These are phyloP conservation scores for Globisporangium spiculum DNA, from an alignment of 352 stramenopile genomes.

Conservation along the genomic window DNA sequence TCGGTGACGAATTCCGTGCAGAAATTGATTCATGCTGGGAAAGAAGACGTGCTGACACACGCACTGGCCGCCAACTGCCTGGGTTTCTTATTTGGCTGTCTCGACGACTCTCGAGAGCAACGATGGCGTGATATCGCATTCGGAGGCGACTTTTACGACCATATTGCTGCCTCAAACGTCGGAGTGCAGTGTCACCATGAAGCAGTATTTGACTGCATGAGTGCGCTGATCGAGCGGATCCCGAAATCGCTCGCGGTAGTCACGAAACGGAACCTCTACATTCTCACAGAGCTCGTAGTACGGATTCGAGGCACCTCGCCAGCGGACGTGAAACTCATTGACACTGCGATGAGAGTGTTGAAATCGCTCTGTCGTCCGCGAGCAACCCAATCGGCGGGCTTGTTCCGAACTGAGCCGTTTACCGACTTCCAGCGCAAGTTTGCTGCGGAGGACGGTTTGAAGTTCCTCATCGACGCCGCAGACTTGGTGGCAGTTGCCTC, in stretches of 20 bases:
- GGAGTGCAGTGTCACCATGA: conserved; percentile 3
- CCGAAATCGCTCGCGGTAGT: conserved; percentile 1
- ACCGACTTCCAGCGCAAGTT: conserved; percentile 15
- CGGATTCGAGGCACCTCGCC: not conserved
- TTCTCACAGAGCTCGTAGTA: conserved; percentile 9
- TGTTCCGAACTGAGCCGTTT: not conserved
- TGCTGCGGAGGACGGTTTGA: conserved; percentile 13
- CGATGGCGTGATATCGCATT: conserved; percentile 14
- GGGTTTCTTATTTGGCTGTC: conserved; percentile 13
- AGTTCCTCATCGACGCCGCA: conserved; percentile 12
- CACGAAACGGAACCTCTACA: conserved; percentile 16
- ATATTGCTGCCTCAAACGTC: not conserved
- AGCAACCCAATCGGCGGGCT: not conserved
- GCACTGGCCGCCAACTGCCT: conserved; percentile 10
- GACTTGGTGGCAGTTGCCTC: conserved; percentile 4
- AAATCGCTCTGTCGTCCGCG: conserved; percentile 12
- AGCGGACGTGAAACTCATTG: not conserved
- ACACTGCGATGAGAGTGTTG: not conserved
- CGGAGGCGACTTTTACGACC: conserved; percentile 11
- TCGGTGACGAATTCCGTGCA: not conserved
- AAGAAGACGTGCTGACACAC: not conserved
- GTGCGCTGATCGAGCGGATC: conserved; percentile 8
- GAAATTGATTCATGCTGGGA: not conserved
- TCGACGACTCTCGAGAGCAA: not conserved
- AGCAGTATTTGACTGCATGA: conserved; percentile 6